phyloP scores from a whole-genome alignment of 768 basidiomycete species.

The Leccinellum albellum region DNA sequence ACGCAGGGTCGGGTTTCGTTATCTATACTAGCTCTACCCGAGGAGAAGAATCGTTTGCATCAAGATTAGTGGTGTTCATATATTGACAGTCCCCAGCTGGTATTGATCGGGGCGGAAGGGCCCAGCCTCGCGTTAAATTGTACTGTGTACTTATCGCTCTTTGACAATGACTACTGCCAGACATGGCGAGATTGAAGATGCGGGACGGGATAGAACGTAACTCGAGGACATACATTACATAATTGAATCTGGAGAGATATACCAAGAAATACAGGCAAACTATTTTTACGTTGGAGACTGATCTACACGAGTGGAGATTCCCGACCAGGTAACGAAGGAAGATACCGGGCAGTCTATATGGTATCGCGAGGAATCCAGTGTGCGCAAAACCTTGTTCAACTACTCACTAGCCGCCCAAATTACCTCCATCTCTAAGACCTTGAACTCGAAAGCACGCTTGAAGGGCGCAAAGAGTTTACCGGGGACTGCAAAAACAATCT shows the following conservation, averaged over 20 bases:
- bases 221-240: neutral
- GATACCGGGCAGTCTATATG: neutral
- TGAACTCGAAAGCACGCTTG: slow-evolving; percentile 38
- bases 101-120: neutral
- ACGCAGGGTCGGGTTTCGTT: slow-evolving; percentile 55
- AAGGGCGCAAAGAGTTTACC: slow-evolving; percentile 36
- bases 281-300: neutral
- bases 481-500: slow-evolving; percentile 42
- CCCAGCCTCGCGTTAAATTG: no score
- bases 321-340: neutral
- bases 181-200: no score
- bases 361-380: neutral
- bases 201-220: neutral
- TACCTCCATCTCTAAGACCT: slow-evolving; percentile 37
- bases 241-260: neutral
- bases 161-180: no score
- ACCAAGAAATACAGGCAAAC: neutral
- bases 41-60: neutral
- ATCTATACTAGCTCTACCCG: slow-evolving; percentile 40
- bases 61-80: neutral
- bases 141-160: no score
- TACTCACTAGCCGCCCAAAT: slow-evolving; percentile 28
- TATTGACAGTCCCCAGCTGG: neutral
- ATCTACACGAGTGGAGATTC: neutral
- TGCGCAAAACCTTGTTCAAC: neutral